A percentile compares a stretch with the other conserved stretches of the same genome.
Evolutionary conservation across 164 flowering plant genomes (phyloP).

Genomic region (Nymphaea thermarum): DNA sequence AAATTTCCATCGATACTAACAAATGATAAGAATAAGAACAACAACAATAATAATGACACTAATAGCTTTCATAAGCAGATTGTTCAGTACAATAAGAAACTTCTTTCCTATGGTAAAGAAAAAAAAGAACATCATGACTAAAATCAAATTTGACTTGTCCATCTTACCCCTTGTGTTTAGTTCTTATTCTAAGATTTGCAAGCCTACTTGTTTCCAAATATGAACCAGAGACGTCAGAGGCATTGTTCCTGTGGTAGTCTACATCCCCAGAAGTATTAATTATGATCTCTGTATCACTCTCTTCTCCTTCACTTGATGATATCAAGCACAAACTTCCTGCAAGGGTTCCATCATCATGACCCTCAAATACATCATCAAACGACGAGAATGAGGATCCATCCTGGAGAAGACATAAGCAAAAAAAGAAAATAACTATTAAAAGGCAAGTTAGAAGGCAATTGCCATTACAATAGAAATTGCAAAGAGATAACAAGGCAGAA

Average conservation of each 20-base stretch:
- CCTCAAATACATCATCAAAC: conserved; percentile 10
- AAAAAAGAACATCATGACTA: background rate
- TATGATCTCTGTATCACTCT: conserved; percentile 50
- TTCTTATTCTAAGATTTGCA: conserved; percentile 31
- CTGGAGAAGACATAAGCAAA: background rate
- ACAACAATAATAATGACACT: background rate
- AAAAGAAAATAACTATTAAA: background rate
- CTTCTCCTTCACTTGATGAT: conserved; percentile 74
- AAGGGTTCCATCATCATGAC: conserved; percentile 18
- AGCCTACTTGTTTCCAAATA: conserved; percentile 39
- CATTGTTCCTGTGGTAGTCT: conserved; percentile 42
- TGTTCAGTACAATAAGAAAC: background rate
- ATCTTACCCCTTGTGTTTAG: conserved; percentile 29
- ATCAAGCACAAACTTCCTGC: conserved; percentile 12
- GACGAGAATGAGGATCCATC: background rate
- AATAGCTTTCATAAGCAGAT: background rate
- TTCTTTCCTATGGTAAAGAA: background rate
- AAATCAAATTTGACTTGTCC: background rate
- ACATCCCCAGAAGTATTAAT: conserved; percentile 47
- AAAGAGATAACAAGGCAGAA: too few species aligned
- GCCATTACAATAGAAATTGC: too few species aligned
- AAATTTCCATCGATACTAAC: background rate
- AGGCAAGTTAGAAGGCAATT: too few species aligned
- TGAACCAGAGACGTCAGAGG: conserved; percentile 25
- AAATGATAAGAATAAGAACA: background rate